Evolutionary conservation across 2,329 filamentous ascomycete species (phyloP).

Genomic region (Trichoderma harzianum): DNA sequence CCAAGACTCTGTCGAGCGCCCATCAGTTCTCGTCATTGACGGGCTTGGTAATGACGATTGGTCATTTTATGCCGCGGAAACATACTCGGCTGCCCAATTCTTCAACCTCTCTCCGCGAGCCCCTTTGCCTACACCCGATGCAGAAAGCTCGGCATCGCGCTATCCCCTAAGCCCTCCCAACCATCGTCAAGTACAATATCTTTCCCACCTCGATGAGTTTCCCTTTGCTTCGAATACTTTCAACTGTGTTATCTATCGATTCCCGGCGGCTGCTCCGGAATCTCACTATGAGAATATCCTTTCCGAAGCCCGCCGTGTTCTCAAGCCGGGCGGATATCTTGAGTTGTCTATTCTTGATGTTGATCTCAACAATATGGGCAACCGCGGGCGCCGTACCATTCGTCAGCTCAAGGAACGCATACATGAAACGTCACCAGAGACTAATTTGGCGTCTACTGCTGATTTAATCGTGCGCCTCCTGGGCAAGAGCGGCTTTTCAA

Average conservation of each 20-base stretch:
- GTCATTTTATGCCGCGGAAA: conserved; percentile 82
- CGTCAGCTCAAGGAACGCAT: conserved; percentile 69
- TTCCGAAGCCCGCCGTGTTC: conserved; percentile 70
- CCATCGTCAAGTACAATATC: conserved; percentile 71
- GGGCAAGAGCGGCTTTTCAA: conserved; percentile 65
- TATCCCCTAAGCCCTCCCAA: conserved; percentile 62
- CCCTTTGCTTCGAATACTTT: conserved; percentile 76
- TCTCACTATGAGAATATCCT: conserved; percentile 67
- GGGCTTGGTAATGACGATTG: conserved; percentile 84
- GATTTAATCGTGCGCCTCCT: conserved; percentile 64
- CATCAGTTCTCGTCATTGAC: conserved; percentile 71
- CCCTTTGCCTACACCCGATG: conserved; percentile 45
- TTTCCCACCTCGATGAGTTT: conserved; percentile 61
- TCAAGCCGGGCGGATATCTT: conserved; percentile 75
- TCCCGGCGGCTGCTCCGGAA: conserved; percentile 67
- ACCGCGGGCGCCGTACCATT: conserved; percentile 63
- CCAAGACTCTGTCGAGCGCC: conserved; percentile 41
- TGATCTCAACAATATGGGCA: conserved; percentile 80
- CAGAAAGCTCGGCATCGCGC: conserved; percentile 40
- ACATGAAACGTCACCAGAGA: conserved; percentile 56
- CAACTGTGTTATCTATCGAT: conserved; percentile 71
- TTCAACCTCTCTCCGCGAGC: conserved; percentile 69
- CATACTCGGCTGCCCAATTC: conserved; percentile 70
- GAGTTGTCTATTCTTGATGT: conserved; percentile 75
- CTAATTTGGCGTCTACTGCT: conserved; percentile 57